Evolutionary conservation across 2,329 filamentous ascomycete species (phyloP).

Genomic region (Hypoxylon sp.): DNA sequence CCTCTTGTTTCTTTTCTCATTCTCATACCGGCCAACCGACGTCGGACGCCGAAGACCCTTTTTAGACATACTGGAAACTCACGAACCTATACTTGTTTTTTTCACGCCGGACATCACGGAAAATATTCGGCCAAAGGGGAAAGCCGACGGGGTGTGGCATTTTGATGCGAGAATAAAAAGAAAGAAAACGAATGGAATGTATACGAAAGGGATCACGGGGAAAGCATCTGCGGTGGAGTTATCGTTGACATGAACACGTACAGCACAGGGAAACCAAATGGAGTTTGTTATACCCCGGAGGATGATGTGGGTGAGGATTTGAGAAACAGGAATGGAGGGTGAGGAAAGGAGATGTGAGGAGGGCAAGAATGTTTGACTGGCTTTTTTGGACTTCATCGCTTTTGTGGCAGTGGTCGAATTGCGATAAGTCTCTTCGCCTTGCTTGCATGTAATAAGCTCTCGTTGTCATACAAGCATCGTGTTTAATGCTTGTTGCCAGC

Average conservation of each 20-base stretch:
- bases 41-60: conserved; percentile 2
- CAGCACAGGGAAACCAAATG: conserved; percentile 36
- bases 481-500: conserved; percentile 7
- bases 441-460: neutral
- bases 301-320: conserved; percentile 12
- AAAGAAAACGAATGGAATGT: conserved; percentile 22
- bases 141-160: conserved; percentile 27
- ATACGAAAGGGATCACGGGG: conserved; percentile 32
- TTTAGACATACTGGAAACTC: conserved; percentile 45
- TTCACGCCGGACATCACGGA: conserved; percentile 21
- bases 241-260: conserved; percentile 23
- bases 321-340: neutral
- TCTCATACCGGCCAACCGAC: neutral
- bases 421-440: conserved; percentile 3
- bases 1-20: conserved; percentile 12
- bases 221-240: conserved; percentile 44
- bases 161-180: conserved; percentile 30
- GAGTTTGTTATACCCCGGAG: conserved; percentile 46
- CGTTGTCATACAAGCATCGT: conserved; percentile 5
- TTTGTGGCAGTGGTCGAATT: conserved; percentile 3
- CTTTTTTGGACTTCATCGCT: conserved; percentile 2
- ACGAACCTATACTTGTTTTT: conserved; percentile 28
- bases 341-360: neutral
- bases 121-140: conserved; percentile 23
- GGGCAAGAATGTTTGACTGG: neutral